Evolutionary conservation across 495 filamentous ascomycete genomes (phyloP).

Genomic region (Hypoxylon intermedium): DNA sequence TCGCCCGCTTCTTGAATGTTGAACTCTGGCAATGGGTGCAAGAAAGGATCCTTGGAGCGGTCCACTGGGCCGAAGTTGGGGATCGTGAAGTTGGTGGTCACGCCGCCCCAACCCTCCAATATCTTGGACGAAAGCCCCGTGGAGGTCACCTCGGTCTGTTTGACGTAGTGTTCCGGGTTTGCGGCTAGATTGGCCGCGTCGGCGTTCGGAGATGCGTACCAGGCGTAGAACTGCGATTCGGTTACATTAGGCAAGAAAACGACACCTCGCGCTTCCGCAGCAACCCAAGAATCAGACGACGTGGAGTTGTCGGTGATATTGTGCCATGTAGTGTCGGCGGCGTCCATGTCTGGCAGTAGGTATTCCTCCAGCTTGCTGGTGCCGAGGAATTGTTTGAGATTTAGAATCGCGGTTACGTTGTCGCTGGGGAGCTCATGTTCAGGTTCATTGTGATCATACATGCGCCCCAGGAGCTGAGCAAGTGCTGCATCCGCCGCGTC

Average conservation of each 20-base stretch:
- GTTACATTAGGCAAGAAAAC: conserved; percentile 28
- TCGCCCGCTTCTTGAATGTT: conserved; percentile 37
- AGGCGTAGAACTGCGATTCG: conserved; percentile 21
- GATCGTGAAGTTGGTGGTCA: conserved; percentile 42
- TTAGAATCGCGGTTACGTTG: conserved; percentile 19
- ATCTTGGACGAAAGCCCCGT: conserved; percentile 33
- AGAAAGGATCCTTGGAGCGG: conserved; percentile 21
- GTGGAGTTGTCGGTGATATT: conserved; percentile 22
- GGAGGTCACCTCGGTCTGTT: conserved; percentile 20
- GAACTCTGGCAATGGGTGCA: conserved; percentile 21
- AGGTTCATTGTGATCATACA: conserved; percentile 2
- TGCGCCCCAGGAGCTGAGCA: conserved; percentile 9
- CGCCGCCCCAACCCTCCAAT: conserved; percentile 43
- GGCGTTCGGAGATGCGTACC: conserved; percentile 35
- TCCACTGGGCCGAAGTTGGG: conserved; percentile 39
- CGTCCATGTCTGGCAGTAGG: conserved; percentile 32
- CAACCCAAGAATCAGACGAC: conserved; percentile 19
- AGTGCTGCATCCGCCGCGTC: conserved; percentile 16
- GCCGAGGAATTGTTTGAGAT: conserved; percentile 26
- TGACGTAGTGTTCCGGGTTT: conserved; percentile 42
- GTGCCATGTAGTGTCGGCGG: conserved; percentile 35
- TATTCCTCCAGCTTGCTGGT: conserved; percentile 18
- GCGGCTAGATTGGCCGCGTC: conserved; percentile 38
- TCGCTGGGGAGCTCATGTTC: conserved; percentile 14
- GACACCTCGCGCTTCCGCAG: conserved; percentile 28